Base-by-base conservation (phyloP, 495 filamentous ascomycete genomes). In the Trichoderma erinaceum region DNA sequence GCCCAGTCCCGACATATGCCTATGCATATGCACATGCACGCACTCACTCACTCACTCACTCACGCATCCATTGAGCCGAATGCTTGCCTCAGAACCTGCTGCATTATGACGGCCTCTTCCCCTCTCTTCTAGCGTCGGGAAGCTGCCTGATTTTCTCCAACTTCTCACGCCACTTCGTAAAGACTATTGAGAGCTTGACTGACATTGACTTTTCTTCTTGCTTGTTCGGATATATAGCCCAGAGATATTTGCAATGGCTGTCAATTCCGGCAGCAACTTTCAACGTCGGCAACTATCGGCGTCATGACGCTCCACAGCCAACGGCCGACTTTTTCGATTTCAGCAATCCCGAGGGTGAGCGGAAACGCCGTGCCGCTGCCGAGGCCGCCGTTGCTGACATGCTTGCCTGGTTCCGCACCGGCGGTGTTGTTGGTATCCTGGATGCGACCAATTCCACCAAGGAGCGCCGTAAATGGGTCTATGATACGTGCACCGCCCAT, bases 361-460 rank as follows among this genome's bases (percentile, higher is more conserved):
- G 90, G 61, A 87, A 94, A 79, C 87, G 95, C 50, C 86, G 86
- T 63, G 92, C 88, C 21, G 95, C 95, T 7, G 95, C 92, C 63
- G 89, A 97, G 78, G 91, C 91, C 13, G 95, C 95, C 16, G 88
- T 98, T 46, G 79, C 82, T 18, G 95, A 99, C 75, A 97, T 99
- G 93, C 76, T 96, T 67, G 83, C 87, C 68, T 99, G 94, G 94
- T 97, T 99, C 82, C 80, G 78, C 44, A 77, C 83, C 23, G 85
- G 84, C 21, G 93, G 94, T 3, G 82, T 93, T 3, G 93, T 99
- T 41, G 93, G 91, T 4, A 94, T 97, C 70, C 81, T 97, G 16
- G 95, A 99, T 77, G 95, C 95, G 13, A 99, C 95, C 48, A 99
- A 99, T 76, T 94, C 90, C 12, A 97, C 93, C 44, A 93, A 93